phyloP scores from a whole-genome alignment of 75 land plant species.

The Isoetes taiwanensis region DNA sequence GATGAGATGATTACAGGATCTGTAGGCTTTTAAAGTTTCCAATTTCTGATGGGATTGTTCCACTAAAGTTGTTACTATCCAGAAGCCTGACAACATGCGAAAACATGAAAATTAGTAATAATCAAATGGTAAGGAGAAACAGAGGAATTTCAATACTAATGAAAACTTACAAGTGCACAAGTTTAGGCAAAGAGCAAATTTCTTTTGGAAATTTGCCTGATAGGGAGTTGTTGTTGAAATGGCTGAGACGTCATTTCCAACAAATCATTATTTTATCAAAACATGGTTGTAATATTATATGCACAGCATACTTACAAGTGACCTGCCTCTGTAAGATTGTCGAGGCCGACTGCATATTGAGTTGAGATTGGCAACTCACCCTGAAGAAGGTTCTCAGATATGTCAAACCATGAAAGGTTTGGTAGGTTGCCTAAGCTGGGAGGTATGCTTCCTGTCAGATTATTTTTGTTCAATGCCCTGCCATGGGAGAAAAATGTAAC shows the following conservation, averaged over 20 bases:
- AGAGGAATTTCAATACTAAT: too few relatives aligned
- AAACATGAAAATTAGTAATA: too few relatives aligned
- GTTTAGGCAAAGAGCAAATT: constrained; percentile 32
- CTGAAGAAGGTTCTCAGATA: constrained; percentile 40
- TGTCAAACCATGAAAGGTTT: constrained; percentile 55
- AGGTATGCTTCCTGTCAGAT: constrained; percentile 47
- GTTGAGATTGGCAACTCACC: constrained; percentile 51
- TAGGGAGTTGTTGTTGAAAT: constrained; percentile 43
- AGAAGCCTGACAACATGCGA: too few relatives aligned
- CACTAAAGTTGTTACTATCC: too few relatives aligned
- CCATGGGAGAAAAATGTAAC: too few relatives aligned
- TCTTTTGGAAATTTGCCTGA: constrained; percentile 34
- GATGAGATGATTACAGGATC: too few relatives aligned
- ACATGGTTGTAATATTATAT: too few relatives aligned
- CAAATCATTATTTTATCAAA: too few relatives aligned
- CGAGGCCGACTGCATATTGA: constrained; percentile 30
- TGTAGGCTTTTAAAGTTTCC: too few relatives aligned
- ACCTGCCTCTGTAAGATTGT: constrained; percentile 25
- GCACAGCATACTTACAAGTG: constrained; percentile 76
- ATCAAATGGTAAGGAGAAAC: too few relatives aligned
- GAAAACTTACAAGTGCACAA: constrained; percentile 22
- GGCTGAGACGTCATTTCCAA: constrained; percentile 18
- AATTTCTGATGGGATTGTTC: too few relatives aligned
- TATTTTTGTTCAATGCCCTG: too few relatives aligned
- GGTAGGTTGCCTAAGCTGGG: constrained; percentile 45